Evolutionary conservation across 2,329 filamentous ascomycete genomes (phyloP).

Genomic region (Colletotrichum lini): DNA sequence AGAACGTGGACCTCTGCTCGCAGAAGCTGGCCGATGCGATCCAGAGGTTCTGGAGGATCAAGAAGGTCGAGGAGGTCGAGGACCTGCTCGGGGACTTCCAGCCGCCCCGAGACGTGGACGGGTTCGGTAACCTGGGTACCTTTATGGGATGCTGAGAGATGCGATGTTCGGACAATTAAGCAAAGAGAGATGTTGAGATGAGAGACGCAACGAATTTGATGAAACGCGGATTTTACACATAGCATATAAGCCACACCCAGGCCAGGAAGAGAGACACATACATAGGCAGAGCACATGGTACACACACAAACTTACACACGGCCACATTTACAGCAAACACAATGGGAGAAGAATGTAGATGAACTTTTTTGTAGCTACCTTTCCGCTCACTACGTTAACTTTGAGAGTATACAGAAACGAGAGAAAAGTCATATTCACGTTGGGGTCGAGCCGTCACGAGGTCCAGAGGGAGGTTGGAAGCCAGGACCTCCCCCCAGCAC

Average conservation of each 20-base stretch:
- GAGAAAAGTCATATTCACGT: constrained; percentile 37
- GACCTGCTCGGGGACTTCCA: constrained; percentile 63
- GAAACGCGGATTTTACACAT: not conserved
- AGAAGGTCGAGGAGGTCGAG: constrained; percentile 76
- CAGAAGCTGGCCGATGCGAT: constrained; percentile 78
- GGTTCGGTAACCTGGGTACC: constrained; percentile 49
- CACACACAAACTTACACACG: not conserved
- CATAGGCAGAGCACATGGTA: not conserved
- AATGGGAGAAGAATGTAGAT: not conserved
- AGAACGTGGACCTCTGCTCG: constrained; percentile 74
- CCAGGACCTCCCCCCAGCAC: constrained; percentile 19
- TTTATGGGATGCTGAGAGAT: constrained; percentile 39
- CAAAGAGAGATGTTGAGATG: not conserved
- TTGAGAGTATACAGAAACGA: constrained; percentile 15
- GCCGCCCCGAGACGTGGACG: constrained; percentile 43
- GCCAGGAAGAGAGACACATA: not conserved
- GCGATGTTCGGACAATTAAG: too few relatives aligned
- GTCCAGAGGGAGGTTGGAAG: constrained; percentile 11
- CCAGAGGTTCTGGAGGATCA: constrained; percentile 83
- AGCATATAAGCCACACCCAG: too few relatives aligned
- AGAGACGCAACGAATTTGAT: constrained; percentile 10
- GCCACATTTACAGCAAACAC: too few relatives aligned
- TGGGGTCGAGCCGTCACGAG: constrained; percentile 34
- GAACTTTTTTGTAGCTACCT: constrained; percentile 39
- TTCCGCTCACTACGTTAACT: constrained; percentile 27